Conservation (phyloP, 1,284 basidiomycete species). For the Fomitopsis betulina region DNA sequence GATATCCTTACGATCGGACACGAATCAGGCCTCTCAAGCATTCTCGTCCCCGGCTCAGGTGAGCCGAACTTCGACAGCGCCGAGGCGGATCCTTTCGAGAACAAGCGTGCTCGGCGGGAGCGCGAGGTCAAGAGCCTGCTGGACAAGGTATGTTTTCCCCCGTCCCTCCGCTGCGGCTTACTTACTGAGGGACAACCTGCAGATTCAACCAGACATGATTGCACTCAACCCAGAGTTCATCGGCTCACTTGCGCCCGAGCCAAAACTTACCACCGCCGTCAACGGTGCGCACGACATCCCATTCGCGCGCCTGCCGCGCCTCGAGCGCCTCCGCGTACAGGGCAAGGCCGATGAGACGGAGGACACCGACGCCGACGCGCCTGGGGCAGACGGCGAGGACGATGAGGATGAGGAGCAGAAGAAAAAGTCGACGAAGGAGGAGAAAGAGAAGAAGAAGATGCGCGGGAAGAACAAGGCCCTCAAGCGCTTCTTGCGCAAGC, state of each 20-base stretch:
- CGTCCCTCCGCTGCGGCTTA: background rate
- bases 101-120: slow-evolving; percentile 78
- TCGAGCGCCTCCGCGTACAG: slow-evolving; percentile 66
- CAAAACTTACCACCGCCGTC: slow-evolving; percentile 53
- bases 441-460: slow-evolving; percentile 78
- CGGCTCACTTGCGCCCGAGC: slow-evolving; percentile 64
- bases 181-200: background rate
- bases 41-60: slow-evolving; percentile 89
- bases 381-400: slow-evolving; percentile 34
- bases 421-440: slow-evolving; percentile 31
- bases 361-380: slow-evolving; percentile 25
- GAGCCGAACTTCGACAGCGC: slow-evolving; percentile 93
- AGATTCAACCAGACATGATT: slow-evolving; percentile 94
- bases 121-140: slow-evolving; percentile 87
- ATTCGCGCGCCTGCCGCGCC: slow-evolving; percentile 67
- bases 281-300: slow-evolving; percentile 51
- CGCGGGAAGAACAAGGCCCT: slow-evolving; percentile 81
- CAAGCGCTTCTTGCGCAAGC: slow-evolving; percentile 82
- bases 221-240: slow-evolving; percentile 84
- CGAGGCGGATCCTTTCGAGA: slow-evolving; percentile 95
- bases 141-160: slow-evolving; percentile 66
- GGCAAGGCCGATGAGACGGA: slow-evolving; percentile 75
- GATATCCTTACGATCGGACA: slow-evolving; percentile 85
- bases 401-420: slow-evolving; percentile 17
- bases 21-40: slow-evolving; percentile 70